phyloP scores from a whole-genome alignment of 306 rosid species.

The Glycine soja region DNA sequence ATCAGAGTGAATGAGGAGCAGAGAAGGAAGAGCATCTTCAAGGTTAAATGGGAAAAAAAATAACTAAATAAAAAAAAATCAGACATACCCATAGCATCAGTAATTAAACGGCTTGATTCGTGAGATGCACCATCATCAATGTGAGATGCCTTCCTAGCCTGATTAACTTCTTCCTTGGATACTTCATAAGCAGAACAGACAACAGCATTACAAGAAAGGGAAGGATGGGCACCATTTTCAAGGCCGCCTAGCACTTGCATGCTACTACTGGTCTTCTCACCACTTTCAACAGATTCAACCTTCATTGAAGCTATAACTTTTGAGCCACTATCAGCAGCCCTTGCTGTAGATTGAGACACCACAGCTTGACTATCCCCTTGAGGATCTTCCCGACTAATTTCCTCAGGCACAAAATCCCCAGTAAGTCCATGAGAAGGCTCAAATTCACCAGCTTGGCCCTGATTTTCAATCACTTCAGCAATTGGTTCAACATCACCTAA shows the following conservation, averaged over 20 bases:
- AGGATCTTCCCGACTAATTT: conserved; percentile 73
- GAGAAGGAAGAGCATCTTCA: conserved; percentile 16
- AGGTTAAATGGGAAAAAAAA: conserved; percentile 6
- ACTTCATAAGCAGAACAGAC: conserved; percentile 69
- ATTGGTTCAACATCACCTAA: conserved; percentile 91
- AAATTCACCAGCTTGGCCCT: conserved; percentile 84
- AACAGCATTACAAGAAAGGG: conserved; percentile 86
- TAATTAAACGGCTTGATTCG: conserved; percentile 61
- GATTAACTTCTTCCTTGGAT: conserved; percentile 77
- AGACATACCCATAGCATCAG: conserved; percentile 65
- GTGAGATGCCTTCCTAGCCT: conserved; percentile 71
- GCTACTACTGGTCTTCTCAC: conserved; percentile 81
- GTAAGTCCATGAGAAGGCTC: conserved; percentile 68
- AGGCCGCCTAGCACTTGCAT: conserved; percentile 52
- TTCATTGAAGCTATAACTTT: conserved; percentile 77
- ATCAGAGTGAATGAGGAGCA: conserved; percentile 15
- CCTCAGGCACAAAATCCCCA: conserved; percentile 89
- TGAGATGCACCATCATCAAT: conserved; percentile 58
- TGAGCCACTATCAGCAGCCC: conserved; percentile 87
- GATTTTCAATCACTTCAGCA: conserved; percentile 85
- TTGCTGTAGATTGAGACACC: conserved; percentile 79
- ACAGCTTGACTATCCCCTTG: conserved; percentile 95
- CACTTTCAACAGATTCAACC: conserved; percentile 91
- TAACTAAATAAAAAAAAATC: conserved; percentile 1
- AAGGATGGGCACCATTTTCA: conserved; percentile 71